Evolutionary conservation across 495 filamentous ascomycete genomes (phyloP), one percentile per base, ranked within the genome.

Genomic region (Aspergillus incahuasiensis): DNA sequence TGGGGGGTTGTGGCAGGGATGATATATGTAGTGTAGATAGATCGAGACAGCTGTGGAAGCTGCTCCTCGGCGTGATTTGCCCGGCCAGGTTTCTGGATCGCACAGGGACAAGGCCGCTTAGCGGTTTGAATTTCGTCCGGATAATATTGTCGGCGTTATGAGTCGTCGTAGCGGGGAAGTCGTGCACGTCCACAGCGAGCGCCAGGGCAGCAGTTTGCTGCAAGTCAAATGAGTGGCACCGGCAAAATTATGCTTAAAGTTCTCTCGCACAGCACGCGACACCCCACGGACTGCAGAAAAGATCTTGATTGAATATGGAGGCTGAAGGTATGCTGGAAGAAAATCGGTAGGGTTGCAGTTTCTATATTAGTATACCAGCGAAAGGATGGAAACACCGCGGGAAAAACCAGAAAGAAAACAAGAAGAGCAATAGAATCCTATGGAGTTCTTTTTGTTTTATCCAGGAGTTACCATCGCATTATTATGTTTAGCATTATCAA

Each of bases 1-100:
- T 53, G 20, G 66, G 57, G 49, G 65, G 57, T 22, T 65, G 62
- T 48, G 57, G 62, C 60, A 59, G 53, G 59, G 65, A 68, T 61
- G 65, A 70, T 61, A 74, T 76, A 65, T 74, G 73, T 60, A 75
- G 66, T 58, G 68, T 64, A 19, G 75, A 75, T 64, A 78, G 70
- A 76, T 78, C 73, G 68, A 74, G 73, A 75, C 73, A 78, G 75
- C 75, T 76, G 66, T 70, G 64, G 58, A 70, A 76, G 75, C 75
- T 76, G 75, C 69, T 72, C 71, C 73, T 70, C 59, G 67, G 65
- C 60, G 70, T 63, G 43, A 67, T 69, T 64, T 71, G 70, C 68
- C 66, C 66, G 72, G 74, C 75, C 75, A 78, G 72, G 63, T 65
- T 78, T 78, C 62, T 71, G 48, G 63, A 60, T 63, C 46, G 62